These are phyloP conservation scores for Scytalidium lignicola DNA, from an alignment of 2,329 filamentous ascomycete species.

Conservation along the genomic window DNA sequence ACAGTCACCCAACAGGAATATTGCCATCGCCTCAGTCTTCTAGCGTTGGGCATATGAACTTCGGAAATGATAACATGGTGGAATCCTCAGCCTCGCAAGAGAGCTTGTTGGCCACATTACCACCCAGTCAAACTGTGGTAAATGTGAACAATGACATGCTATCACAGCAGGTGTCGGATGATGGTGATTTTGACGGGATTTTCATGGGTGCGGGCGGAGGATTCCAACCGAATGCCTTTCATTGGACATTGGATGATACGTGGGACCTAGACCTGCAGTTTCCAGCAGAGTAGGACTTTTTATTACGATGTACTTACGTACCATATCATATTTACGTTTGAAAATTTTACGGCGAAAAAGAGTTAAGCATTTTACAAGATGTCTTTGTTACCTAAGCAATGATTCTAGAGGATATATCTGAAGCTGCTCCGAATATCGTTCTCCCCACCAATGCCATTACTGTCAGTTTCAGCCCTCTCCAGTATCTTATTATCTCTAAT, in stretches of 20 bases:
- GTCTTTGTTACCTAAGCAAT: no score
- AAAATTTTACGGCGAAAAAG: no score
- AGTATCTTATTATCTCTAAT: constrained; percentile 30
- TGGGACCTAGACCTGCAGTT: no score
- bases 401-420: constrained; percentile 6
- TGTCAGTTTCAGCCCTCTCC: constrained; percentile 17
- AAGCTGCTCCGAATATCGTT: constrained; percentile 5
- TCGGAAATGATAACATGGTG: background rate
- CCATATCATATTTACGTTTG: no score
- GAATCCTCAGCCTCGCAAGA: background rate
- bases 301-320: no score
- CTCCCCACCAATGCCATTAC: background rate
- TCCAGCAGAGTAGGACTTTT: no score
- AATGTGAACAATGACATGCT: background rate
- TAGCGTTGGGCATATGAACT: background rate
- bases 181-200: background rate
- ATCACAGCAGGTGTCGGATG: background rate
- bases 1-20: background rate
- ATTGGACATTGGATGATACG: background rate
- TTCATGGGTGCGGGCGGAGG: background rate
- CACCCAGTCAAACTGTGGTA: background rate
- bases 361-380: no score
- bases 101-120: background rate
- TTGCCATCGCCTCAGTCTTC: background rate
- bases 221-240: background rate